Conservation (phyloP, 208 protist species). For the Blechomonas ayalai region DNA sequence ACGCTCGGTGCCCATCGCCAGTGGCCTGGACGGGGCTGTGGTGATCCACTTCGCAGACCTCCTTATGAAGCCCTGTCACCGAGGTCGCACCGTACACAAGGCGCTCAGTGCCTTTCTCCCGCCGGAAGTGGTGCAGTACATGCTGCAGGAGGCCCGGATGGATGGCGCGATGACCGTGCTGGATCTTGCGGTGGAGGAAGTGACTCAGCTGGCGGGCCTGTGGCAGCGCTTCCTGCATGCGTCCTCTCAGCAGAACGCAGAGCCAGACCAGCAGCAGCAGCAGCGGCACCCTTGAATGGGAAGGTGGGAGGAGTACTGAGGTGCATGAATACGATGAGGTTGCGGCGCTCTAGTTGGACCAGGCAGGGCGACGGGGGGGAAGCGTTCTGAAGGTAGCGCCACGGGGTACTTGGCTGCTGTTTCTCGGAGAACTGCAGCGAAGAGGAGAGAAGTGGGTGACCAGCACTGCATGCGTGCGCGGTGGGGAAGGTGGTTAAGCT, state of each 20-base stretch:
- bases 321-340: too few species aligned
- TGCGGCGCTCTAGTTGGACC: too few species aligned
- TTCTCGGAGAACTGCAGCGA: too few species aligned
- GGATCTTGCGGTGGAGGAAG: slow-evolving; percentile 60
- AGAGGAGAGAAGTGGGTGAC: too few species aligned
- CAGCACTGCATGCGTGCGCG: too few species aligned
- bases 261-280: slow-evolving; percentile 17
- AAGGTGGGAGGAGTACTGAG: background rate
- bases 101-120: slow-evolving; percentile 53
- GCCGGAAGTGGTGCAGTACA: slow-evolving; percentile 70
- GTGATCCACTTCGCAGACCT: slow-evolving; percentile 77
- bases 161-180: slow-evolving; percentile 77
- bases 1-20: slow-evolving; percentile 33
- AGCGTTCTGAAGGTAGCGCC: too few species aligned
- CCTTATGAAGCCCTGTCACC: slow-evolving; percentile 61
- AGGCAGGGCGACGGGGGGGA: too few species aligned
- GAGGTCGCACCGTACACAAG: slow-evolving; percentile 58
- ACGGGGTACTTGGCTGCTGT: too few species aligned
- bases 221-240: slow-evolving; percentile 65
- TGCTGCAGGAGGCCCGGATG: slow-evolving; percentile 76
- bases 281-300: slow-evolving; percentile 2
- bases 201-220: slow-evolving; percentile 54
- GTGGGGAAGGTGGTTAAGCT: too few species aligned
- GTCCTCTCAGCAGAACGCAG: slow-evolving; percentile 22
- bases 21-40: slow-evolving; percentile 44